These are phyloP conservation scores for Coccomyxa sp. DNA, from an alignment of 139 green algal species.

Conservation along the genomic window DNA sequence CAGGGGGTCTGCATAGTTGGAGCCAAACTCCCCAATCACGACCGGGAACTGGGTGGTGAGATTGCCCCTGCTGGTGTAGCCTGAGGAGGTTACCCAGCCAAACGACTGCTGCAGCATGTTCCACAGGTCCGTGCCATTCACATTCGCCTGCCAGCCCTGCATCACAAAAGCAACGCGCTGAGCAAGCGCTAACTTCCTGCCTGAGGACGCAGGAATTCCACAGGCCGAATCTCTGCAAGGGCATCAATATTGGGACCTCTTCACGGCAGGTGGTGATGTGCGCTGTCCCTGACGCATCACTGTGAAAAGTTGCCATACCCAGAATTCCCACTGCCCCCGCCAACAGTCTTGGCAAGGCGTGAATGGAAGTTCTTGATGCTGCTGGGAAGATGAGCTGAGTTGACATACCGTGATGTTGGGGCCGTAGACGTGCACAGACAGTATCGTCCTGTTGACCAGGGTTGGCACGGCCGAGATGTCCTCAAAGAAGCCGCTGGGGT, in stretches of 20 bases:
- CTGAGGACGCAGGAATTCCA: background rate
- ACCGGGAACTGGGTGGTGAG: constrained; percentile 18
- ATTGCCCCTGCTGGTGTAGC: constrained; percentile 6
- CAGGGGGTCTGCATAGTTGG: background rate
- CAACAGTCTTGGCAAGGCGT: background rate
- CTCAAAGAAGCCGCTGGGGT: background rate
- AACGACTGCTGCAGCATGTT: background rate
- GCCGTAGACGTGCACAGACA: background rate
- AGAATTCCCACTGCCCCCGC: background rate
- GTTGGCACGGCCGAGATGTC: background rate
- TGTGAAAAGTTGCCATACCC: background rate
- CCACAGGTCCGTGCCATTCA: constrained; percentile 1
- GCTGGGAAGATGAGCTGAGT: background rate
- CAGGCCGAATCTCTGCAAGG: background rate
- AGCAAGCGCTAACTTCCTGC: background rate
- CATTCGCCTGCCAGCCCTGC: background rate
- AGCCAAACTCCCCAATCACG: constrained; percentile 32
- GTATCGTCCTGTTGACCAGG: background rate
- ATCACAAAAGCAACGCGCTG: background rate
- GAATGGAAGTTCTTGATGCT: background rate
- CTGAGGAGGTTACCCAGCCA: background rate
- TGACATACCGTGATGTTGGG: background rate
- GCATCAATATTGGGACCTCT: background rate
- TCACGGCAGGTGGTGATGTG: background rate
- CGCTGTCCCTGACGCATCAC: background rate